Base-by-base conservation (phyloP, 805 yeast species). In the Yarrowia yakushimensis region DNA sequence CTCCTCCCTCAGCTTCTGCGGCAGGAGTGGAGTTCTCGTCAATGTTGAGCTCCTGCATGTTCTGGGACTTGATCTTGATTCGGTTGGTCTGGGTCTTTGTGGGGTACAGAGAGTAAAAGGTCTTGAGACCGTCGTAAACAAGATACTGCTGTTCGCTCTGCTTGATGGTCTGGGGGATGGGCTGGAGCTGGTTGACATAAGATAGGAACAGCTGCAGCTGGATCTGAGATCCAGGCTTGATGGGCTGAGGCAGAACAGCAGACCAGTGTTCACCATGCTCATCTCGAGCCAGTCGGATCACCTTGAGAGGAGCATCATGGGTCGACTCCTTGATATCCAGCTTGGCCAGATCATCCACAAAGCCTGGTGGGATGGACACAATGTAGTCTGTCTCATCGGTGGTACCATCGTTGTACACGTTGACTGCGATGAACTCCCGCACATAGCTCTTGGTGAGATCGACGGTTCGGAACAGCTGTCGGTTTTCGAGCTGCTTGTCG, bases 361-460 rank as follows among this genome's bases (percentile, higher is more conserved):
- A 68, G 17, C 75, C 79, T 61, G 75, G 73, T 5, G 91, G 88
- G 55, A 88, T 64, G 1, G 87, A 81, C 65, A 85, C 78, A 63
- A 73, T 80, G 74, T 90, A 92, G 61, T 76, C 81, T 42, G 72
- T 69, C 63, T 77, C 78, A 8, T 94, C 87, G 37, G 73, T 74
- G 3, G 74, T 63, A 23, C 79, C 90, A 36, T 80, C 73, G 76
- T 92, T 93, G 67, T 74, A 81, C 41, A 84, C 78, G 54, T 77
- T 80, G 42, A 90, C 70, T n/a, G 80, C 73, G 64, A 79, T 74
- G 25, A 81, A 77, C 70, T 87, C 96, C 66, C 82, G 83, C 42
- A 84, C 80, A 71, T 86, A 91, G 2, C 91, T 76, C 66, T 82
- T 83, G 30, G 81, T 70, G 55, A 91, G 79, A 69, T 90, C 97